Conservation (phyloP, 1,284 basidiomycete species). For the Tilletia indica region DNA sequence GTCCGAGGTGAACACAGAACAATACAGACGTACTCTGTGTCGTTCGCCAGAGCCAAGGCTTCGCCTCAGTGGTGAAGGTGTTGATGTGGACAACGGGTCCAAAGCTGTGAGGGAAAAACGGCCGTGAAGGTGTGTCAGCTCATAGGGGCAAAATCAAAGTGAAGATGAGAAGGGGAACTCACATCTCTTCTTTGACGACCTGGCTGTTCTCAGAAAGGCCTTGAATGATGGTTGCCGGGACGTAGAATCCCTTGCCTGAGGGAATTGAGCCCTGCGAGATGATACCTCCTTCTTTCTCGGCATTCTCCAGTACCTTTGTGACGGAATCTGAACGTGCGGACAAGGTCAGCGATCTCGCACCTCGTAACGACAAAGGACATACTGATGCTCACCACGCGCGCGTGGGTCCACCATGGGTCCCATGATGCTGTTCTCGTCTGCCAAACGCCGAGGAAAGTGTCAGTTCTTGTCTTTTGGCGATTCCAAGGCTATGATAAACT, state of each 20-base stretch:
- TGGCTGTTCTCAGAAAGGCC: conserved; percentile 35
- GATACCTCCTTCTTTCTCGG: no score
- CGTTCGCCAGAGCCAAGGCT: conserved; percentile 33
- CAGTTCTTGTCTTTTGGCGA: not conserved
- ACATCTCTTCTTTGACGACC: conserved; percentile 41
- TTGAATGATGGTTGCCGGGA: conserved; percentile 44
- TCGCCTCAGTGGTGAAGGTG: conserved; percentile 42
- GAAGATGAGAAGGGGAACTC: not conserved
- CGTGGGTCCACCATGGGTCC: conserved; percentile 1
- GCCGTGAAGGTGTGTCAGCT: no score
- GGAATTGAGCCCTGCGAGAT: not conserved
- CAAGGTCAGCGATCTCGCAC: not conserved
- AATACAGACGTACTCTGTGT: conserved; percentile 33
- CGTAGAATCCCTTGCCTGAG: conserved; percentile 32
- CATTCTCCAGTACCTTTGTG: not conserved
- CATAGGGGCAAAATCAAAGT: no score
- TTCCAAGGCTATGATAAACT: not conserved
- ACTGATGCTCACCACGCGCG: not conserved
- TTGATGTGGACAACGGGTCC: conserved; percentile 42
- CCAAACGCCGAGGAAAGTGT: not conserved
- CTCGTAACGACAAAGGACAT: not conserved
- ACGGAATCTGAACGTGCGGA: not conserved
- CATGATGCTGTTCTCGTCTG: conserved; percentile 2
- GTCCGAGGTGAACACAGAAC: conserved; percentile 38
- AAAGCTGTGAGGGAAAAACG: conserved; percentile 20